phyloP scores from a whole-genome alignment of 2,329 filamentous ascomycete genomes.

The Domatiomyces globalis region DNA sequence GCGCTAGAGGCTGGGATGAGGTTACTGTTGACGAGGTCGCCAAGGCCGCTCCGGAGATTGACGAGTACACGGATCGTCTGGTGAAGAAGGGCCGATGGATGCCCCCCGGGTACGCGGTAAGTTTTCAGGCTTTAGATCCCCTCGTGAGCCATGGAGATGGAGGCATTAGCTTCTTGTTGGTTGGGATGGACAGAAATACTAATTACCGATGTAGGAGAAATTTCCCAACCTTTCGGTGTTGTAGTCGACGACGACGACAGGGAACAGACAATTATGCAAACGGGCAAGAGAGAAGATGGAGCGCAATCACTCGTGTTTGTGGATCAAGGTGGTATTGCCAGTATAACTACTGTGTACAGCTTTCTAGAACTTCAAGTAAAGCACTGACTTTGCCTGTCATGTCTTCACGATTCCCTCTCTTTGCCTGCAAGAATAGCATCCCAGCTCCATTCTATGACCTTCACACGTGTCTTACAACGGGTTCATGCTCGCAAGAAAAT shows the following conservation, averaged over 20 bases:
- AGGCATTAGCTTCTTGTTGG: constrained; percentile 7
- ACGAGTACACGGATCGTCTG: constrained; percentile 88
- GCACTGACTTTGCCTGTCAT: background rate
- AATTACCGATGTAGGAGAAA: constrained; percentile 56
- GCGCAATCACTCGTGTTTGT: background rate
- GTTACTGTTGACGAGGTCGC: constrained; percentile 96
- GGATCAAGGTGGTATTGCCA: background rate
- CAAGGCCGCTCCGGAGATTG: constrained; percentile 86
- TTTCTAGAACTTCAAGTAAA: background rate
- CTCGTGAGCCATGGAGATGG: too few relatives aligned
- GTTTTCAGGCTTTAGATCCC: constrained; percentile 22
- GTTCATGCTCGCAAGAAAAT: background rate
- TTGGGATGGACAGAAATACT: background rate
- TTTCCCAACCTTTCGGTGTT: constrained; percentile 93
- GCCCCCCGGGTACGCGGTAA: constrained; percentile 96
- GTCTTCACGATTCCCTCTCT: background rate
- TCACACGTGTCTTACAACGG: background rate
- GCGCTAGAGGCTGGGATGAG: constrained; percentile 87
- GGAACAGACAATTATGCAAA: background rate
- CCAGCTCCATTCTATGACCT: background rate
- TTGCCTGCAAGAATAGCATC: background rate
- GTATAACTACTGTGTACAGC: background rate
- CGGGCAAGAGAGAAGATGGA: background rate
- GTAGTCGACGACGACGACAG: constrained; percentile 41
- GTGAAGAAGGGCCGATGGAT: constrained; percentile 97